These are phyloP conservation scores for Penicillium parvum DNA, from an alignment of 495 filamentous ascomycete species.

Conservation along the genomic window DNA sequence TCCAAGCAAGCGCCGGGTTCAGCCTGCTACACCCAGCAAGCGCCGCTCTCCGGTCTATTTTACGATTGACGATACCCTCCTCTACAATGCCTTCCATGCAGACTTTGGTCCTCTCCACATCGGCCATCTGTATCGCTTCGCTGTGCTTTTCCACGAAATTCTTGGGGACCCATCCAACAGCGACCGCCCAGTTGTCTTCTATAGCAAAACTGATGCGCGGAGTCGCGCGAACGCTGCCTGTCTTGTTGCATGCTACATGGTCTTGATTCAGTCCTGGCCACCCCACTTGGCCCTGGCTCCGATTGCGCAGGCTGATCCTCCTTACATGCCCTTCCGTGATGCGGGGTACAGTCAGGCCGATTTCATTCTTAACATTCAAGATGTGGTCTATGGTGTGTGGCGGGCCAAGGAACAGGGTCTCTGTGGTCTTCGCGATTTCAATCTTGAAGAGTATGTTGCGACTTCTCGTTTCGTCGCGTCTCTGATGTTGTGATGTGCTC, in stretches of 20 bases:
- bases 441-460: conserved; percentile 75
- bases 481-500: neutral
- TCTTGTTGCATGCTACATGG: conserved; percentile 93
- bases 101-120: conserved; percentile 98
- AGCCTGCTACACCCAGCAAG: conserved; percentile 51
- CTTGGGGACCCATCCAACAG: conserved; percentile 81
- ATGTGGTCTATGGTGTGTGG: conserved; percentile 98
- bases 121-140: conserved; percentile 93
- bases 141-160: conserved; percentile 90
- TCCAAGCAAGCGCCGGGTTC: conserved; percentile 71
- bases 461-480: neutral
- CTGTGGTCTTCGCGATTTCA: conserved; percentile 83
- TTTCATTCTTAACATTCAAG: conserved; percentile 89
- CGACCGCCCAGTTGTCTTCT: conserved; percentile 85
- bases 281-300: conserved; percentile 96
- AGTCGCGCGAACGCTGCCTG: conserved; percentile 98
- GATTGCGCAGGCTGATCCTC: conserved; percentile 91
- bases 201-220: conserved; percentile 84
- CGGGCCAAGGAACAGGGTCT: conserved; percentile 92
- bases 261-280: conserved; percentile 97
- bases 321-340: conserved; percentile 97
- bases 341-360: conserved; percentile 98
- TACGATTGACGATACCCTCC: conserved; percentile 83
- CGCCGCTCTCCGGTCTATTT: conserved; percentile 79
- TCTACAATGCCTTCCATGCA: conserved; percentile 98